phyloP scores from a whole-genome alignment of 257 asterid species.

The Primulina tabacum region DNA sequence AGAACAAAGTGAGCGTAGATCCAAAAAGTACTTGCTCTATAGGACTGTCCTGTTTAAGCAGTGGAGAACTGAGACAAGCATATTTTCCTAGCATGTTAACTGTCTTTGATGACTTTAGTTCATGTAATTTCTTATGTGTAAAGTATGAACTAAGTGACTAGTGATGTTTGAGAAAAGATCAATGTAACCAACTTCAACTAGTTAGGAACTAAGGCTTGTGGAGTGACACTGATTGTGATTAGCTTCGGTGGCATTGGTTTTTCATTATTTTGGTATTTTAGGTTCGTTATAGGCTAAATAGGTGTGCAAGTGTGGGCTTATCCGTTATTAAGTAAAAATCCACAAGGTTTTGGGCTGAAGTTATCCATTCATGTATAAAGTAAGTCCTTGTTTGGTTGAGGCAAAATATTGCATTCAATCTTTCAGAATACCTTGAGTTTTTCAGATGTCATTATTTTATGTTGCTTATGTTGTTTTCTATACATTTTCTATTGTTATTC shows the following conservation, averaged over 20 bases:
- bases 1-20: no score
- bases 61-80: background rate
- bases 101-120: background rate
- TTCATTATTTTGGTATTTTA: background rate
- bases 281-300: background rate
- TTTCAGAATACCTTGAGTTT: background rate
- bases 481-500: background rate
- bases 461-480: background rate
- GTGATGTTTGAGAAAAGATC: background rate
- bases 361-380: no score
- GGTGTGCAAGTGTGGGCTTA: background rate
- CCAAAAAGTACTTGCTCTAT: background rate
- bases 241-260: no score
- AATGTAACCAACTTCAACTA: background rate
- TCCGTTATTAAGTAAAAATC: no score
- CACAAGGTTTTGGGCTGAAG: background rate
- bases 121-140: background rate
- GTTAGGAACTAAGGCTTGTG: background rate
- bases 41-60: background rate
- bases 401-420: background rate
- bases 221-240: background rate
- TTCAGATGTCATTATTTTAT: no score
- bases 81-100: background rate
- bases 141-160: background rate
- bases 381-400: background rate